phyloP scores from a whole-genome alignment of 2,329 filamentous ascomycete genomes.

The Lachnellula cervina region DNA sequence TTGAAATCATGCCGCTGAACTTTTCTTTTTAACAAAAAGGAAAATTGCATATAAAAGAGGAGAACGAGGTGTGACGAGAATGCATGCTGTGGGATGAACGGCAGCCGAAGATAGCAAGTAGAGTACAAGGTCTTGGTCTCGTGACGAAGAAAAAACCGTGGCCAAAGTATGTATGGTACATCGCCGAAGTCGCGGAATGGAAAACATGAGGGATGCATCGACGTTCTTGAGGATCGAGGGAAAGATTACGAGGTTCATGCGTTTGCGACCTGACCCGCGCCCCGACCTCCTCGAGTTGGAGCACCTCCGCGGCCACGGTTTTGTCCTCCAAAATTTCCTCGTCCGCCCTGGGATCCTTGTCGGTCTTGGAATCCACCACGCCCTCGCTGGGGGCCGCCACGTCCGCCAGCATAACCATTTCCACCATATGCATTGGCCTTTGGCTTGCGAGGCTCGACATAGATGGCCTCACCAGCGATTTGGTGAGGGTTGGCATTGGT shows the following conservation, averaged over 20 bases:
- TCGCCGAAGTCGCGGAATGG: slow-evolving; percentile 11
- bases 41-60: slow-evolving; percentile 7
- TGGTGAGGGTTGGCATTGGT: slow-evolving; percentile 79
- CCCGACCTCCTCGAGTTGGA: slow-evolving; percentile 58
- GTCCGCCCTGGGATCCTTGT: slow-evolving; percentile 21
- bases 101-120: slow-evolving; percentile 14
- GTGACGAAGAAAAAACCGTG: slow-evolving; percentile 7
- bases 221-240: slow-evolving; percentile 8
- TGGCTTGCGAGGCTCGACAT: slow-evolving; percentile 83
- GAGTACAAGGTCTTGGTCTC: slow-evolving; percentile 18
- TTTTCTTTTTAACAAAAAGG: slow-evolving; percentile 10
- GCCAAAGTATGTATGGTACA: slow-evolving; percentile 21
- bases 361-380: slow-evolving; percentile 64
- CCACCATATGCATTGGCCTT: slow-evolving; percentile 68
- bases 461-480: slow-evolving; percentile 75
- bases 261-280: slow-evolving; percentile 27
- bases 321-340: slow-evolving; percentile 35
- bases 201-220: slow-evolving; percentile 6
- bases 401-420: slow-evolving; percentile 58
- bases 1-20: slow-evolving; percentile 12
- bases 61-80: slow-evolving; percentile 10
- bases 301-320: slow-evolving; percentile 61
- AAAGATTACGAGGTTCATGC: slow-evolving; percentile 12
- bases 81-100: slow-evolving; percentile 5
- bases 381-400: slow-evolving; percentile 58